These are phyloP conservation scores for Wickerhamomyces sp. DNA, from an alignment of 1,139 yeast species.

Conservation along the genomic window DNA sequence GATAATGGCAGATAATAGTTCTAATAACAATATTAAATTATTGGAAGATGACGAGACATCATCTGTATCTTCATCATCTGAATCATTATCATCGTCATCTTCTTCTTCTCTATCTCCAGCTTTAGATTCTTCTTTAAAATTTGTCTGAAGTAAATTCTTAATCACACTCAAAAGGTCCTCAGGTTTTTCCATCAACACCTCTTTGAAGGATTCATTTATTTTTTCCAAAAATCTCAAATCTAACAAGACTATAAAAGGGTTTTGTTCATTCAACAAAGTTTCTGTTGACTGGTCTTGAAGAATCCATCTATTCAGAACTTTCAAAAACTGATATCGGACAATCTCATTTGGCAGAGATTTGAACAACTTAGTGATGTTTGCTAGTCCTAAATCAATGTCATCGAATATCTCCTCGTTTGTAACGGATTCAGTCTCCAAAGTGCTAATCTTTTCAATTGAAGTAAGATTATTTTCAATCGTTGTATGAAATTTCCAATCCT, in stretches of 20 bases:
- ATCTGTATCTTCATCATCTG: conserved; percentile 37
- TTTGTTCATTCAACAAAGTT: conserved; percentile 27
- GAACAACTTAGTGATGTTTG: conserved; percentile 43
- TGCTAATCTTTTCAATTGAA: conserved; percentile 35
- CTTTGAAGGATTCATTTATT: conserved; percentile 57
- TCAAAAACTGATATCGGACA: conserved; percentile 46
- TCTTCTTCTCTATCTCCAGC: too few species aligned
- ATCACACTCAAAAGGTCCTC: conserved; percentile 54
- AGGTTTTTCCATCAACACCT: conserved; percentile 59
- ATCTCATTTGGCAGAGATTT: conserved; percentile 46
- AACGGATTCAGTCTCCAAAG: conserved; percentile 13
- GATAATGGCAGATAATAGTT: conserved; percentile 50
- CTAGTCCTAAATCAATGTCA: conserved; percentile 50
- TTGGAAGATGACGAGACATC: conserved; percentile 37
- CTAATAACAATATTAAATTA: conserved; percentile 34
- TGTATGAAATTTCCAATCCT: conserved; percentile 44
- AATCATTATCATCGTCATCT: conserved; percentile 25
- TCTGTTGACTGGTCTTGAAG: conserved; percentile 19
- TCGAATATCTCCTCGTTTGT: conserved; percentile 33
- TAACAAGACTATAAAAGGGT: conserved; percentile 53
- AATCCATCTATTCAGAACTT: conserved; percentile 59
- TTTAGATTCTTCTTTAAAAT: conserved; percentile 22
- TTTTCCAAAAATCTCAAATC: conserved; percentile 64
- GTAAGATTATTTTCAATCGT: conserved; percentile 48
- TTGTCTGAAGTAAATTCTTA: conserved; percentile 38